Base-by-base conservation (phyloP, 805 yeast species). In the Candida orba region DNA sequence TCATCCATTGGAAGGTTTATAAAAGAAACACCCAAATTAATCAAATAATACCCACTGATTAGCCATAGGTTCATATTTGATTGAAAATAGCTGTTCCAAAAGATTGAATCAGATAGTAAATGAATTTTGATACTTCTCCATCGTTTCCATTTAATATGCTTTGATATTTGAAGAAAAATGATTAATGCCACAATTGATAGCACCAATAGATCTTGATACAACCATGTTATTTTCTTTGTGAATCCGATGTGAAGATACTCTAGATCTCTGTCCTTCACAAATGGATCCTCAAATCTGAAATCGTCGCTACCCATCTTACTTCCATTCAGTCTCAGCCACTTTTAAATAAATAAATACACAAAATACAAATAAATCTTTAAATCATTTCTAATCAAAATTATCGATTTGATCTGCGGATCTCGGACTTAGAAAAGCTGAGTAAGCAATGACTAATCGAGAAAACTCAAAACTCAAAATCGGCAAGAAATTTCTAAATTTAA, bases 211-310 rank as follows among this genome's bases (percentile, higher is more conserved):
- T 46, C 48, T 36, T 56, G 60, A 25, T 52, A 56, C 13, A 41
- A 10, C 51, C 52, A 40, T 8, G 53, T 52, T 27, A 46, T 41
- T 24, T 36, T 32, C 41, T 56, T 54, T 3, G 60, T 53, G 24
- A 51, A 44, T 8, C 46, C 50, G 32, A 56, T 54, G 39, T 54
- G 58, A 6, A 18, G 17, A 43, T 56, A 56, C 4, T 36, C 47
- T 10, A 48, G 40, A 24, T 43, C 54, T 15, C 48, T 41, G 27
- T 56, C 52, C 15, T 49, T 50, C 9, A 15, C 8, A 44, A 56
- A 56, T 2, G 60, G 60, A 31, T 54, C 50, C 4, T 46, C 42
- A 32, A 38, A 42, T 15, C 57, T 35, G 44, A 56, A 56, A n/a
- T 50, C 52, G 3, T 32, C 42, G 14, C 42, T 38, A 8, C 23